phyloP scores from a whole-genome alignment of 2,329 filamentous ascomycete genomes.

The Harringtonia aguacate region DNA sequence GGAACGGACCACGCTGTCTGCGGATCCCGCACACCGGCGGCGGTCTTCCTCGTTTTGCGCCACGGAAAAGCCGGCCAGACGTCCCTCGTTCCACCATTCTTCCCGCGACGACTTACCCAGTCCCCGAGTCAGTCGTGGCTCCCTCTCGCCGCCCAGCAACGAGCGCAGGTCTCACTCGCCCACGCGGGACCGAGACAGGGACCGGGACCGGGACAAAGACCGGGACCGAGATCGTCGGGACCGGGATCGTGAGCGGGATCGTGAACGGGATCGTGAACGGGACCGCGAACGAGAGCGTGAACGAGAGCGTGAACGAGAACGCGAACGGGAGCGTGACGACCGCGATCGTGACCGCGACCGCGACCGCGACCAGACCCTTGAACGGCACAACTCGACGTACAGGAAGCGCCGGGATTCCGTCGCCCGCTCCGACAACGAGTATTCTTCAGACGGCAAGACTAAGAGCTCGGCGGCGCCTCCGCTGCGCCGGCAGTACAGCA shows the following conservation, averaged over 20 bases:
- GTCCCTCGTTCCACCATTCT: slow-evolving; percentile 6
- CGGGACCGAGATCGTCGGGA: slow-evolving; percentile 10
- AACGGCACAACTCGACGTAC: not conserved
- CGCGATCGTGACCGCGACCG: not conserved
- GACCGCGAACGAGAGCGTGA: slow-evolving; percentile 2
- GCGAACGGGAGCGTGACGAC: slow-evolving; percentile 5
- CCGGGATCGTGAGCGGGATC: slow-evolving; percentile 2
- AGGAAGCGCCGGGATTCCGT: not conserved
- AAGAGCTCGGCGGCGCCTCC: not conserved
- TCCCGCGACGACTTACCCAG: slow-evolving; percentile 9
- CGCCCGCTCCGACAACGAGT: not conserved
- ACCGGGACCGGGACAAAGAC: slow-evolving; percentile 1
- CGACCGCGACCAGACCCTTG: not conserved
- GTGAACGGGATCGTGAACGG: slow-evolving; percentile 3
- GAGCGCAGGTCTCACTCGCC: slow-evolving; percentile 16
- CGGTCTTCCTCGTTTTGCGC: slow-evolving; percentile 21
- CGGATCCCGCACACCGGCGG: slow-evolving; percentile 16
- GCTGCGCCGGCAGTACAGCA: not conserved
- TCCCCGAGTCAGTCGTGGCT: slow-evolving; percentile 7
- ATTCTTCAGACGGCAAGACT: not conserved
- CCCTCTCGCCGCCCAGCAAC: slow-evolving; percentile 12
- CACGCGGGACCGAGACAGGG: not conserved
- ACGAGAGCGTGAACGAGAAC: not conserved
- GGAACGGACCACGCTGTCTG: slow-evolving; percentile 1
- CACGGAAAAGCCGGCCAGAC: slow-evolving; percentile 8